Percentiles rank a stretch among this genome's conserved stretches.
phyloP scores from a whole-genome alignment of 1,284 basidiomycete species.

The Cutaneotrichosporon sp. region DNA sequence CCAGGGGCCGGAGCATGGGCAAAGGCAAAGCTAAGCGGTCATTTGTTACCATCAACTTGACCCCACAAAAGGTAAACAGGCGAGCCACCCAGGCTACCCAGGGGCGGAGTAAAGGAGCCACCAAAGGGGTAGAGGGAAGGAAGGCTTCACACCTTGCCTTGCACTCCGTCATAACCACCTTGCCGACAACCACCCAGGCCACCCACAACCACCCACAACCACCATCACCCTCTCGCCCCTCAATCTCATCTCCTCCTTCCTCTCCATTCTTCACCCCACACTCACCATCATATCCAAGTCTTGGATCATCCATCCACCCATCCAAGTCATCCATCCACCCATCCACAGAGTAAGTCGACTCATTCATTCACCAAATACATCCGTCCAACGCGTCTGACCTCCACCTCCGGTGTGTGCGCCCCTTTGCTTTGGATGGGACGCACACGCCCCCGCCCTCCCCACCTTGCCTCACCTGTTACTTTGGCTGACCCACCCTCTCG shows the following conservation, averaged over 20 bases:
- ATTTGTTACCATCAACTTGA: too few species aligned
- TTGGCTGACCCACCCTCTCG: not conserved
- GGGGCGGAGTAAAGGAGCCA: too few species aligned
- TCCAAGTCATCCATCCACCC: conserved; percentile 18
- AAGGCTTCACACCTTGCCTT: not conserved
- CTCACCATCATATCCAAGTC: not conserved
- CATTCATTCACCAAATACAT: not conserved
- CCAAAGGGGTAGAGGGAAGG: not conserved
- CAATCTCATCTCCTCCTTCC: conserved; percentile 2
- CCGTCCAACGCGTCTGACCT: not conserved
- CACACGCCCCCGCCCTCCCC: too few species aligned
- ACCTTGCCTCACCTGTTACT: not conserved
- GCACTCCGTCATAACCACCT: not conserved
- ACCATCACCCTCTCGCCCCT: too few species aligned
- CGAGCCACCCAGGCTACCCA: too few species aligned
- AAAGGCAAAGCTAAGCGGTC: too few species aligned
- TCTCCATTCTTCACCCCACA: conserved; percentile 8
- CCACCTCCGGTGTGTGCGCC: too few species aligned
- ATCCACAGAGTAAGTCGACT: not conserved
- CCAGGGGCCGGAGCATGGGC: too few species aligned
- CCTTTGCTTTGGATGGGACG: too few species aligned
- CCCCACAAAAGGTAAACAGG: conserved; percentile 1
- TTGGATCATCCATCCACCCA: conserved; percentile 1
- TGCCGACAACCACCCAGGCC: too few species aligned
- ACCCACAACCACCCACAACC: too few species aligned